Evolutionary conservation across 805 yeast genomes (phyloP), one percentile per base, ranked within the genome.

Genomic region (Starmera pachycereana): DNA sequence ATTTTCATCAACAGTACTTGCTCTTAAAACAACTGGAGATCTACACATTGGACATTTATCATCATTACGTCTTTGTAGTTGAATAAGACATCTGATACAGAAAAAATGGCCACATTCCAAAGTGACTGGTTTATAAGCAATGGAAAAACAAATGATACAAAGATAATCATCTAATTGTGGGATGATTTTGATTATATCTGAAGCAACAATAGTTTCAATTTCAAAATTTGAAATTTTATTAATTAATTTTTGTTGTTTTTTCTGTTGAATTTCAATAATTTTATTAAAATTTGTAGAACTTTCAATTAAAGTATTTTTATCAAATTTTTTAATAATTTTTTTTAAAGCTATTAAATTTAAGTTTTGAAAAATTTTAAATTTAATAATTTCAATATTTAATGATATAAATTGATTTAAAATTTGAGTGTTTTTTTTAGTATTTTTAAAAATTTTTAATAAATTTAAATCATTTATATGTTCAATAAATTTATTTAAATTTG

Each of bases 161-260:
- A 75, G 62, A 50, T 81, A 82, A 54, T 83, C 90, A 37, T 82
- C 89, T 5, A 83, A 59, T 54, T 81, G 89, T 2, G 92, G 92
- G 1, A 81, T 62, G 2, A 82, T 57, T 27, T 70, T 66, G 31
- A 82, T 56, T 13, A 82, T 57, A 22, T 74, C 65, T 19, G 63
- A 64, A 28, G 79, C 71, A 29, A 82, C 75, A 27, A 78, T 66
- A 27, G 50, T 54, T 29, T 54, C 58, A 18, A 54, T 51, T 0
- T 52, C 19, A 0, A 40, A 38, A 2, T 47, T 38, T 6, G 46
- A 28, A 1, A 54, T 46, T 38, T 31, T 60, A 66, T 51, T 81
- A 77, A 19, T 78, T 66, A 16, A 70, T 65, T 46, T 68, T 71
- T 0, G 80, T 72, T 35, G 79, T 56, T 8, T 78, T 71, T 68